Evolutionary conservation across 2,329 filamentous ascomycete species (phyloP), one percentile per base, ranked within the genome.

Genomic region (Xylaria sp.): DNA sequence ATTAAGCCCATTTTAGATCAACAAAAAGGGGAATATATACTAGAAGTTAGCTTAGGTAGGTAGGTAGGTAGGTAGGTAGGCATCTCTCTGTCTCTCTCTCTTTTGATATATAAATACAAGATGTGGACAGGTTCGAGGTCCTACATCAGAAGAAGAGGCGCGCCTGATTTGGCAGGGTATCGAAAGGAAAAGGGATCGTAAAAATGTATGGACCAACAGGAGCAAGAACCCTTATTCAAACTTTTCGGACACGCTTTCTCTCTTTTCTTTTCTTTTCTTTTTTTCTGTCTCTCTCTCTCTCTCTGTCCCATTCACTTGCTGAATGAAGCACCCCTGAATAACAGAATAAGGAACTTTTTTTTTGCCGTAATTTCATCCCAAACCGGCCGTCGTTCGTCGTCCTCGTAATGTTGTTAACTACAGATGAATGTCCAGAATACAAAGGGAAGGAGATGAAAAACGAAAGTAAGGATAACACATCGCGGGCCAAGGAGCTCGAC

Each of bases 151-250:
- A 30, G 23, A 30, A 30, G 23, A 30, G 23, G 23, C 23, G 23
- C 23, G 23, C 23, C 23, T 30, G 23, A 30, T 30, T 30, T 30
- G 23, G 23, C 23, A 56, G 63, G 63, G 63, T 65, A 65, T 65
- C 63, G 60, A 61, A 63, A 52, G 61, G 59, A 37, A 53, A 56
- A 61, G 63, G 63, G 63, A 65, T 65, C 63, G 60, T 59, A 63
- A 52, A 63, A 42, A 42, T 42, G 5, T 30, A 5, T 30, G 23
- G 23, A 30, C 23, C 1, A 30, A 30, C 23, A 30, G 23, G 23
- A 30, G 4, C 23, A 30, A 30, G 23, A 30, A 30, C 23, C 23
- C 23, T 30, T 30, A 30, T 30, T 30, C 23, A 30, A 30, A 4
- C 23, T 30, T 1, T 30, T 30, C 23, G 23, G 23, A 30, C 23